phyloP scores from a whole-genome alignment of 1,284 basidiomycete genomes.

The Irpex sp. region DNA sequence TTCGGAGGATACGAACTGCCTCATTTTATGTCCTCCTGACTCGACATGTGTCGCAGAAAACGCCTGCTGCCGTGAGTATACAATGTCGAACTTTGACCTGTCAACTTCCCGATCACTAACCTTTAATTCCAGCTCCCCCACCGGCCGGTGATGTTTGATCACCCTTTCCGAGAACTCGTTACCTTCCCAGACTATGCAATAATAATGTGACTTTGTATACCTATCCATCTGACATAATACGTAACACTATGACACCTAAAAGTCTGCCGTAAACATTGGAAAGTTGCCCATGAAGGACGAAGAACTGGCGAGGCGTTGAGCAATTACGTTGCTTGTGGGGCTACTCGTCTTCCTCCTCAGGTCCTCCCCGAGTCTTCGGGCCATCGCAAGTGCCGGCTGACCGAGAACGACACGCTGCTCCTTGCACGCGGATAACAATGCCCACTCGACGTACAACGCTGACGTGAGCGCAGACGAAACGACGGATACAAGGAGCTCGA shows the following conservation, averaged over 20 bases:
- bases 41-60: constrained; percentile 65
- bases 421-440: constrained; percentile 48
- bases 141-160: background rate
- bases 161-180: background rate
- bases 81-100: background rate
- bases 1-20: constrained; percentile 31
- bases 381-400: constrained; percentile 58
- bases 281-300: constrained; percentile 67
- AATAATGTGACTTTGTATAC: background rate
- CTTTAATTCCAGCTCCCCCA: background rate
- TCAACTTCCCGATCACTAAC: background rate
- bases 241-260: constrained; percentile 14
- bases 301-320: constrained; percentile 57
- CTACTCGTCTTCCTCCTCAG: constrained; percentile 49
- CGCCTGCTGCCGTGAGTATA: constrained; percentile 73
- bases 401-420: constrained; percentile 50
- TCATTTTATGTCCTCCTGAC: constrained; percentile 52
- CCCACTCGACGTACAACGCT: constrained; percentile 66
- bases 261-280: constrained; percentile 56
- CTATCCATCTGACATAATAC: background rate
- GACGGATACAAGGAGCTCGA: constrained; percentile 59
- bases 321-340: constrained; percentile 47
- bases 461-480: constrained; percentile 62
- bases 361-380: constrained; percentile 55
- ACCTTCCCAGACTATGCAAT: background rate